These are phyloP conservation scores for Chalciporus pseudorubinellus DNA, from an alignment of 768 basidiomycete genomes.

Conservation along the genomic window DNA sequence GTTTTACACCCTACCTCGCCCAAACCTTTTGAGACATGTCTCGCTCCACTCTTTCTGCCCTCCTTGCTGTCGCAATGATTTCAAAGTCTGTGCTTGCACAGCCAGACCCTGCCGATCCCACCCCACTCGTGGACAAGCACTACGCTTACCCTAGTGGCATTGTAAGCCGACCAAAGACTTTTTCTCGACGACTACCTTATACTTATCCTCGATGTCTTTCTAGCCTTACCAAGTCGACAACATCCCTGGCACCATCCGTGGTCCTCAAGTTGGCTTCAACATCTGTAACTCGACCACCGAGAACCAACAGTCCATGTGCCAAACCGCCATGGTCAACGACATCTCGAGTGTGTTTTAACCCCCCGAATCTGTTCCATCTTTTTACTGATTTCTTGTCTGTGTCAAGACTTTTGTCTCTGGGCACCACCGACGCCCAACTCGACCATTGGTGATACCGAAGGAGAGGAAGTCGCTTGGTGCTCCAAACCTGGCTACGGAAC, in stretches of 20 bases:
- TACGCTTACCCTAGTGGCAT: slow-evolving; percentile 44
- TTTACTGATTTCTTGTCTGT: slow-evolving; percentile 26
- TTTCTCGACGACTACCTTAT: neutral
- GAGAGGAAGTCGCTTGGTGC: slow-evolving; percentile 71
- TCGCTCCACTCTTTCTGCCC: slow-evolving; percentile 45
- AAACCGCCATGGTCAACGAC: slow-evolving; percentile 64
- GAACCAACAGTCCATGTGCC: slow-evolving; percentile 60
- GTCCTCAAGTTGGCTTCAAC: slow-evolving; percentile 64
- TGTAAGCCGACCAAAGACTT: slow-evolving; percentile 25
- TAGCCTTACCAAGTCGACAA: slow-evolving; percentile 55
- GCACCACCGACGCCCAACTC: slow-evolving; percentile 48
- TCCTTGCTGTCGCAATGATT: slow-evolving; percentile 32
- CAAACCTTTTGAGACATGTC: slow-evolving; percentile 39
- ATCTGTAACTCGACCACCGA: slow-evolving; percentile 67
- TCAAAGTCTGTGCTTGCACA: slow-evolving; percentile 31
- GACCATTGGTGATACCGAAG: slow-evolving; percentile 65
- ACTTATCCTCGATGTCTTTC: neutral
- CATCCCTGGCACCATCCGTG: slow-evolving; percentile 44
- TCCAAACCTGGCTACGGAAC: slow-evolving; percentile 62
- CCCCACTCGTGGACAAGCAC: slow-evolving; percentile 44
- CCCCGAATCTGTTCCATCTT: neutral
- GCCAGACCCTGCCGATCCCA: slow-evolving; percentile 42
- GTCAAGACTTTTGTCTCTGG: slow-evolving; percentile 70
- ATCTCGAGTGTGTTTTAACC: slow-evolving; percentile 32
- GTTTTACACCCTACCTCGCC: neutral